Conservation (phyloP, 768 basidiomycete species). For the Gloeopeniophorella convolvens region DNA sequence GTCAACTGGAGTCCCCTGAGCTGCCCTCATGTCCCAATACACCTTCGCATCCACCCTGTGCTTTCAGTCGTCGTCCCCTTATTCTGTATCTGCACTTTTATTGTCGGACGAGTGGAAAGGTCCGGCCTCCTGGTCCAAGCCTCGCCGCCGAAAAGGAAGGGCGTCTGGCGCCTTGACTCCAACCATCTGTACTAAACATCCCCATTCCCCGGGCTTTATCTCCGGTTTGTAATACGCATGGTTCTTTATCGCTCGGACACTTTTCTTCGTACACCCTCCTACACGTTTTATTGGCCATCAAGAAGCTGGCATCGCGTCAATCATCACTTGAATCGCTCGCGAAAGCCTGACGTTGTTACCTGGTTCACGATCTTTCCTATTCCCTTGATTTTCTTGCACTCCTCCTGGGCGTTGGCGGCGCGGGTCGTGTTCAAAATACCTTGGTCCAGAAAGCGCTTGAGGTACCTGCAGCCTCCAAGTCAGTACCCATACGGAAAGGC, state of each 20-base stretch:
- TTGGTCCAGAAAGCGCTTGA: constrained; percentile 15
- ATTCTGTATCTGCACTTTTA: constrained; percentile 16
- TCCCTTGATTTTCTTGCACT: constrained; percentile 19
- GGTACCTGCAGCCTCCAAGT: constrained; percentile 9
- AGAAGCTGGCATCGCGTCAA: constrained; percentile 9
- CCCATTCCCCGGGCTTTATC: background rate
- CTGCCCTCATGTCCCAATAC: background rate
- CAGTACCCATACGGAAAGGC: background rate
- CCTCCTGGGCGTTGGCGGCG: constrained; percentile 15
- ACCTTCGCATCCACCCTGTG: background rate
- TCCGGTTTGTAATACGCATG: constrained; percentile 14
- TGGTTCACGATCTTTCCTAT: constrained; percentile 19
- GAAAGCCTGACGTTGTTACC: constrained; percentile 1
- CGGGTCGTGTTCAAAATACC: constrained; percentile 17
- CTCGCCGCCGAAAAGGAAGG: constrained; percentile 1
- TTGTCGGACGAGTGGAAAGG: constrained; percentile 2
- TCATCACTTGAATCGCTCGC: background rate
- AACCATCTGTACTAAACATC: constrained; percentile 16
- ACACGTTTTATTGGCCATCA: constrained; percentile 1
- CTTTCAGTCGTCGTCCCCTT: constrained; percentile 5
- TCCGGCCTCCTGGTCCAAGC: background rate
- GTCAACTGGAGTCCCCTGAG: background rate
- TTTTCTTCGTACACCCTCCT: background rate
- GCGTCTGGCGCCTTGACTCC: constrained; percentile 15
- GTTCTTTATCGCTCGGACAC: constrained; percentile 2